These are phyloP conservation scores for Amborella trichopoda DNA, from an alignment of 164 flowering plant species.

Conservation along the genomic window DNA sequence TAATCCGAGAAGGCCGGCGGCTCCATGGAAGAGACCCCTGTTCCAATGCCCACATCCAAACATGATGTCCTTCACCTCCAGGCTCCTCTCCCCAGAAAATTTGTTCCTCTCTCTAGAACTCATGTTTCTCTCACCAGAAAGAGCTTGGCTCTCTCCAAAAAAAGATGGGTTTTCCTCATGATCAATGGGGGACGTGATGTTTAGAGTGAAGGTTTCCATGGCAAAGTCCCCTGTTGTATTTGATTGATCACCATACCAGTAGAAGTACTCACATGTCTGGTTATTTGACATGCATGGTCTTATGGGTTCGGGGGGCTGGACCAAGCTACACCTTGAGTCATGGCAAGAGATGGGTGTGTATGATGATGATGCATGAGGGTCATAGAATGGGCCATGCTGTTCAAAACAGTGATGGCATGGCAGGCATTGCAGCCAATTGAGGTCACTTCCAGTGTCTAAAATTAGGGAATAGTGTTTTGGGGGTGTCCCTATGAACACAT, in stretches of 20 bases:
- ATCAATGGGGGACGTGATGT: conserved; percentile 28
- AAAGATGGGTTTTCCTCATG: conserved; percentile 29
- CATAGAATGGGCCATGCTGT: conserved; percentile 67
- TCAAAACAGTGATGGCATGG: conserved; percentile 88
- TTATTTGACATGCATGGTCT: conserved; percentile 37
- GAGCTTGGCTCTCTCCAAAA: conserved; percentile 50
- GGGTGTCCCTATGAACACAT: conserved; percentile 90
- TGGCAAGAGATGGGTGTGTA: conserved; percentile 43
- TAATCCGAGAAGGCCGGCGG: conserved; percentile 81
- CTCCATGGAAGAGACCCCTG: conserved; percentile 87
- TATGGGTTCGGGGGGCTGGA: conserved; percentile 71
- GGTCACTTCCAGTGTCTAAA: conserved; percentile 94
- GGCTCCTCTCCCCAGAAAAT: too few species aligned
- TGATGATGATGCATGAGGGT: conserved; percentile 51
- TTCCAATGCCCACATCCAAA: conserved; percentile 99
- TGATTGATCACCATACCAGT: conserved; percentile 93
- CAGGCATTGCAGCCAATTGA: conserved; percentile 87
- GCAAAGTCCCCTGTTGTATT: conserved; percentile 94
- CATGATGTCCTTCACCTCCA: too few species aligned
- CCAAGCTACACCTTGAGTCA: conserved; percentile 59
- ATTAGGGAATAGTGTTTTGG: conserved; percentile 78
- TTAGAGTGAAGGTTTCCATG: conserved; percentile 78
- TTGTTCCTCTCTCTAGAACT: too few species aligned
- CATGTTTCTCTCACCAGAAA: too few species aligned
- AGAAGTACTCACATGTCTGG: conserved; percentile 73